Conservation (phyloP, 257 asterid genomes). For the Plectranthus barbatus region DNA sequence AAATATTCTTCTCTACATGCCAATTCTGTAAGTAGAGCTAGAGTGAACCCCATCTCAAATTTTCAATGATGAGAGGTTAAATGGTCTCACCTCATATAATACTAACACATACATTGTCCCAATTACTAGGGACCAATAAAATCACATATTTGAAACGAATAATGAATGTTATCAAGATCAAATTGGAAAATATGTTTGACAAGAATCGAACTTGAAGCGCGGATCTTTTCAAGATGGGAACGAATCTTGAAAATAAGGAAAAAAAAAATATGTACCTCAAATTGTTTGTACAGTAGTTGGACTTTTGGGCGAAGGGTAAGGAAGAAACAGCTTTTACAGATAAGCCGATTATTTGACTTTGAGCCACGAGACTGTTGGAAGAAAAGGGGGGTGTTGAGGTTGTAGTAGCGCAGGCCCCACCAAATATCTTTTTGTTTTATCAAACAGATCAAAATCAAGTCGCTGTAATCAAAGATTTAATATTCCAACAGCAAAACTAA, state of each 20-base stretch:
- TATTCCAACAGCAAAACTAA: background rate
- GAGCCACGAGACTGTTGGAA: background rate
- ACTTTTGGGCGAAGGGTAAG: background rate
- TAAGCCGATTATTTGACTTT: slow-evolving; percentile 46
- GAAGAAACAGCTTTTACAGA: slow-evolving; percentile 39
- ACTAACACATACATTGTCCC: no score
- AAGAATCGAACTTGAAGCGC: background rate
- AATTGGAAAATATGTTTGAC: no score
- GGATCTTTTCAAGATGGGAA: background rate
- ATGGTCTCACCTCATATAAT: no score
- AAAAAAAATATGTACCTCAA: no score
- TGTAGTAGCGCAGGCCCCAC: slow-evolving; percentile 23
- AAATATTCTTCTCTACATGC: no score
- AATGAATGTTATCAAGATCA: no score
- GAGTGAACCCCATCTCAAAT: no score
- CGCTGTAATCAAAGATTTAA: background rate
- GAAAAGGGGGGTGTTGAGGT: background rate
- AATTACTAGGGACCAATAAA: no score
- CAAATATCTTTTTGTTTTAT: background rate
- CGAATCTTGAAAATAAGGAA: no score
- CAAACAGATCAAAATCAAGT: slow-evolving; percentile 12
- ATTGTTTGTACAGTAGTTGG: background rate
- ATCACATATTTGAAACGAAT: no score
- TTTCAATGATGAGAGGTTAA: no score
- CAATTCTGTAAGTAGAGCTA: no score